Base-by-base conservation (phyloP, 1,284 basidiomycete species). In the Naganishia sp. region DNA sequence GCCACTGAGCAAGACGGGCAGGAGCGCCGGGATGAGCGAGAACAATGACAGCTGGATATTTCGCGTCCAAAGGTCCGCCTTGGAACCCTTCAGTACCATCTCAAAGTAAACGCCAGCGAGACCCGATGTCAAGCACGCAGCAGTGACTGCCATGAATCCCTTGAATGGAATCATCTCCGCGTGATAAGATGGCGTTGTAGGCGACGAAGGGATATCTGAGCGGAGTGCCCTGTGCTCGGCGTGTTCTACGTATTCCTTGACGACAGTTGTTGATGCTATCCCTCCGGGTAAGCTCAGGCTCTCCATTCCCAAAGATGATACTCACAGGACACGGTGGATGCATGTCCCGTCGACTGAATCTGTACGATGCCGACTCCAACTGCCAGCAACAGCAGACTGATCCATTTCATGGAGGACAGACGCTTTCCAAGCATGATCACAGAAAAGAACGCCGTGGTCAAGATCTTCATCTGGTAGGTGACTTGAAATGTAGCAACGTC, bases 101-200 rank as follows among this genome's bases (percentile, higher is more conserved):
- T 98, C 95, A 73, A 98, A 97, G 82, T 98, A 98, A 32, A 97
- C 95, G 15, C 95, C 94, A 0, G 95, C 95, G n/a, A 98, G 86
- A 42, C 95, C 95, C 0, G 93, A 96, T 0, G 94, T 97, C 80
- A 97, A 87, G 81, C 94, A 98, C 0, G 94, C 94, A 2, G 90
- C 87, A 1, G 87, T 86, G 63, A 98, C 94, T 0, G 95, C 95
- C 32, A 77, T 64, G 71, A 96, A 85, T 0, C 95, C 95, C 70
- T 87, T 90, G 65, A 90, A 77, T 4, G 90, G 88, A 72, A 88
- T 86, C 91, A 95, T 79, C 41, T 66, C 53, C 35, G 47, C 47
- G 47, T 60, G 57, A 4, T 23, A 28, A 17, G 50, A 15, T 13
- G 31, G 35, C 28, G 58, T 49, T 11, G 45, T 13, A 35, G 46